Evolutionary conservation across 441 rosid genomes (phyloP).

Genomic region (Metrosideros polymorpha): DNA sequence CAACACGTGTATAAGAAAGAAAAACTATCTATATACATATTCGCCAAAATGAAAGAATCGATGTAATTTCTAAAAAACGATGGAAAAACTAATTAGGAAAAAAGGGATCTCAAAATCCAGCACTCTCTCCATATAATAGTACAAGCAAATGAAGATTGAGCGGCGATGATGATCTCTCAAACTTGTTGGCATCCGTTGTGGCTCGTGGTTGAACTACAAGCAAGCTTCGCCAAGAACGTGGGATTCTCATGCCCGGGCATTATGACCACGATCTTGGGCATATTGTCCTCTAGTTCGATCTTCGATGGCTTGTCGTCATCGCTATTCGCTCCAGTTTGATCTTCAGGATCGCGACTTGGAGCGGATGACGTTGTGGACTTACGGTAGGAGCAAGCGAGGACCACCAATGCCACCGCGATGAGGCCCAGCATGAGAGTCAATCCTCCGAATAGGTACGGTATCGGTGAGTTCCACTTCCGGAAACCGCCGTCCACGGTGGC

Average conservation of each 20-base stretch:
- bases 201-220: conserved; percentile 8
- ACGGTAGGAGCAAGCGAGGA: conserved; percentile 44
- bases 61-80: background rate
- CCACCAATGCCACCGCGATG: conserved; percentile 30
- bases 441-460: conserved; percentile 42
- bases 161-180: background rate
- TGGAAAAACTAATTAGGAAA: background rate
- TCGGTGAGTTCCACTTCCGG: conserved; percentile 32
- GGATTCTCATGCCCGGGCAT: conserved; percentile 74
- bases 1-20: too few relatives aligned
- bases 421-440: conserved; percentile 45
- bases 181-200: background rate
- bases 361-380: background rate
- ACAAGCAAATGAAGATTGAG: background rate
- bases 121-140: background rate
- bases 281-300: conserved; percentile 19
- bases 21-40: background rate
- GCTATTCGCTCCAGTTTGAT: conserved; percentile 9
- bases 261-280: conserved; percentile 59
- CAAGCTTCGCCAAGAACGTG: conserved; percentile 44
- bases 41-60: background rate
- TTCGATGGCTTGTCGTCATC: background rate
- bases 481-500: conserved; percentile 6
- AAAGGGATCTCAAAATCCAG: background rate
- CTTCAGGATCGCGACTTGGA: conserved; percentile 1